Percentiles rank a stretch among this genome's conserved stretches.
phyloP scores from a whole-genome alignment of 108 stramenopile genomes.

The Cyclotella choctawhatcheeana region DNA sequence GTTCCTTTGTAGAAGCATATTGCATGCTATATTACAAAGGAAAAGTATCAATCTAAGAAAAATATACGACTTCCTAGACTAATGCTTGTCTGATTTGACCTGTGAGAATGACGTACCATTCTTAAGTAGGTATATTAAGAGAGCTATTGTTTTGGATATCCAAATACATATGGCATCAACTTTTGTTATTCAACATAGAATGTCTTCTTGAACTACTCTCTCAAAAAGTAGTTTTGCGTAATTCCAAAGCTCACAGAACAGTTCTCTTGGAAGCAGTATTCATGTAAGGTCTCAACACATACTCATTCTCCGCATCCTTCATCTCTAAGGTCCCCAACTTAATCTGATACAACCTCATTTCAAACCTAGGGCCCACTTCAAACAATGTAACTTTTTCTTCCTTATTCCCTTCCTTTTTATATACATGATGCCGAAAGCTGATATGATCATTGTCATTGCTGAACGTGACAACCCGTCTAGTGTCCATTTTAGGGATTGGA shows the following conservation, averaged over 20 bases:
- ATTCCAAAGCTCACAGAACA: conserved; percentile 71
- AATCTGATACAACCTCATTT: conserved; percentile 96
- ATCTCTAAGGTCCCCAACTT: conserved; percentile 95
- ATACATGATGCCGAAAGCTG: conserved; percentile 98
- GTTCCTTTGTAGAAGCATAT: no score
- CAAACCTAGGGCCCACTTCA: conserved; percentile 99
- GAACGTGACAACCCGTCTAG: conserved; percentile 94
- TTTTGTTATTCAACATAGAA: no score
- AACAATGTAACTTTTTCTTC: conserved; percentile 87
- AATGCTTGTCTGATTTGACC: no score
- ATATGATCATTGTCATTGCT: conserved; percentile 96
- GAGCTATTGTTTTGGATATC: no score
- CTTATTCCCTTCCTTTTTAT: conserved; percentile 68
- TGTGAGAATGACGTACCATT: no score
- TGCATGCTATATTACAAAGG: no score
- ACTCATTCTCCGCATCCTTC: conserved; percentile 97
- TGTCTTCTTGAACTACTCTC: no score
- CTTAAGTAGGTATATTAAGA: no score
- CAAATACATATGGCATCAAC: no score
- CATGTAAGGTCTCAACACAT: conserved; percentile 97
- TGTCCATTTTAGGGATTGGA: conserved; percentile 92
- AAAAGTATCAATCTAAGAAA: no score
- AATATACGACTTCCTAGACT: no score
- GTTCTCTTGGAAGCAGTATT: conserved; percentile 94
- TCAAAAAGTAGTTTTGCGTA: no score